These are phyloP conservation scores for Phoma sp. DNA, from an alignment of 2,329 filamentous ascomycete genomes.

Conservation along the genomic window DNA sequence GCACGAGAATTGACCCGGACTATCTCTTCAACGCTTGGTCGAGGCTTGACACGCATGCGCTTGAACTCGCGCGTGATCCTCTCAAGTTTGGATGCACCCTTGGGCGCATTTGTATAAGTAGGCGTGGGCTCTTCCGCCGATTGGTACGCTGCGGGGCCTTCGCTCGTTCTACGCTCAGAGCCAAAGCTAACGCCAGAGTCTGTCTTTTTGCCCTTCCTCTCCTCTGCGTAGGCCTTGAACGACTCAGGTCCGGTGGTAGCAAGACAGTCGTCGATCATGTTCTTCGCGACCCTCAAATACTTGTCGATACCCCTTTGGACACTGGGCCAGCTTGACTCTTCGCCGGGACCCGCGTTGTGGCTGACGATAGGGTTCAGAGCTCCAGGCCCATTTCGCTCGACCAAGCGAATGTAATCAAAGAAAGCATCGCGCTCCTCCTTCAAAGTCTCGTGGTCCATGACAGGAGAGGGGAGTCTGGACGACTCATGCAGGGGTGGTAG, in stretches of 20 bases:
- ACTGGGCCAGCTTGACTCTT: slow-evolving; percentile 62
- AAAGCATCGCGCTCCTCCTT: slow-evolving; percentile 65
- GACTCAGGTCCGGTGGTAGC: slow-evolving; percentile 51
- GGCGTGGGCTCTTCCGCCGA: slow-evolving; percentile 27
- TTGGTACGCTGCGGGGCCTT: slow-evolving; percentile 34
- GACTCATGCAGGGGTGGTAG: slow-evolving; percentile 61
- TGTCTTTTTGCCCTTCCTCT: slow-evolving; percentile 60
- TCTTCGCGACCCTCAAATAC: slow-evolving; percentile 64
- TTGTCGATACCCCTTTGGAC: slow-evolving; percentile 59
- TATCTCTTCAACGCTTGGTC: slow-evolving; percentile 58
- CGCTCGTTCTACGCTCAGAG: slow-evolving; percentile 42
- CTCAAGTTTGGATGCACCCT: slow-evolving; percentile 60
- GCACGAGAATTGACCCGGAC: slow-evolving; percentile 39
- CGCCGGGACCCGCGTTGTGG: slow-evolving; percentile 58
- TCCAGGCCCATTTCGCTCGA: slow-evolving; percentile 61
- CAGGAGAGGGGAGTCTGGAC: slow-evolving; percentile 53
- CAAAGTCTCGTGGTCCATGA: slow-evolving; percentile 59
- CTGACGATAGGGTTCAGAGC: slow-evolving; percentile 61
- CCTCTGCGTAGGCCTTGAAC: slow-evolving; percentile 39
- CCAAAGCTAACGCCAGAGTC: slow-evolving; percentile 69
- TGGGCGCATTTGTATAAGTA: slow-evolving; percentile 28
- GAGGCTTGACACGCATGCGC: slow-evolving; percentile 61
- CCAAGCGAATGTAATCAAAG: slow-evolving; percentile 65
- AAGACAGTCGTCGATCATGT: slow-evolving; percentile 65
- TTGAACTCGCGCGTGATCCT: slow-evolving; percentile 65